Evolutionary conservation across 2,329 filamentous ascomycete genomes (phyloP).

Genomic region (Shiraia sp.): DNA sequence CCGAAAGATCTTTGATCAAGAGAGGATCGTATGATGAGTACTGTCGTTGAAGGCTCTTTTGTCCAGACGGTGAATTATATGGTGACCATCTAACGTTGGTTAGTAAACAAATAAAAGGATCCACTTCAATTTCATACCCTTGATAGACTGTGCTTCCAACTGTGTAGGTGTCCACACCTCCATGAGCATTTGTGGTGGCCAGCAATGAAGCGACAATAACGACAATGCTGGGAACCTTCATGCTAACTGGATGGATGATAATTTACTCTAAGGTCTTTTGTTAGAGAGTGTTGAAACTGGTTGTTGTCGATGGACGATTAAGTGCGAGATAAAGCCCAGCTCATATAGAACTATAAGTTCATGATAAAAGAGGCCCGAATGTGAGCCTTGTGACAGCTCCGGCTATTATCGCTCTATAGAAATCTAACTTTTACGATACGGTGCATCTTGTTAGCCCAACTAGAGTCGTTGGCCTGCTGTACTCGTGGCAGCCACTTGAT

Average conservation of each 20-base stretch:
- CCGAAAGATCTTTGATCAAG: slow-evolving; percentile 28
- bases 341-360: too few relatives aligned
- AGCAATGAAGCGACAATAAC: slow-evolving; percentile 24
- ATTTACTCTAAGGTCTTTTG: neutral
- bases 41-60: slow-evolving; percentile 34
- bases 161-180: slow-evolving; percentile 32
- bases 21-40: slow-evolving; percentile 33
- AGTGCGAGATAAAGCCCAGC: too few relatives aligned
- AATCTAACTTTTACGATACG: slow-evolving; percentile 3
- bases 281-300: neutral
- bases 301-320: too few relatives aligned
- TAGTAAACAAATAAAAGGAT: neutral
- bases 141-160: slow-evolving; percentile 25
- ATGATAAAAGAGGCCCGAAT: too few relatives aligned
- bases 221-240: slow-evolving; percentile 26
- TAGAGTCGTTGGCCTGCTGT: slow-evolving; percentile 12
- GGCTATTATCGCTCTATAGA: slow-evolving; percentile 9
- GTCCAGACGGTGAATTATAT: slow-evolving; percentile 31
- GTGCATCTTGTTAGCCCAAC: slow-evolving; percentile 3
- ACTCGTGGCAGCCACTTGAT: slow-evolving; percentile 4
- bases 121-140: slow-evolving; percentile 18
- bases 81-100: slow-evolving; percentile 26
- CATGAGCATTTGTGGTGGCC: slow-evolving; percentile 26
- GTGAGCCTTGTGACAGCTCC: slow-evolving; percentile 8
- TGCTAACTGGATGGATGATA: slow-evolving; percentile 8